Evolutionary conservation across 495 filamentous ascomycete species (phyloP).

Genomic region (Aspergillus nanangensis): DNA sequence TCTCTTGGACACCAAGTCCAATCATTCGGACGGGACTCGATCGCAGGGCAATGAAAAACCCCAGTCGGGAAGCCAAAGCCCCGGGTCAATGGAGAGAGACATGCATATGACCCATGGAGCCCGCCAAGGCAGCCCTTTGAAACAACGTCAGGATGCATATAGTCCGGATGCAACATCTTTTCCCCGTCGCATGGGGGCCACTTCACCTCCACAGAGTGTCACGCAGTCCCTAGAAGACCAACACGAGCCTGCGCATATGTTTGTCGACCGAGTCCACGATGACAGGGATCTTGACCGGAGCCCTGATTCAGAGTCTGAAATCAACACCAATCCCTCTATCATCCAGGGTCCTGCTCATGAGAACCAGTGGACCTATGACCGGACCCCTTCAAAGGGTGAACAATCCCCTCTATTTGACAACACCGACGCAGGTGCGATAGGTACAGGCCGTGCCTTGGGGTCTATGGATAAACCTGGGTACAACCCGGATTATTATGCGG

Average conservation of each 20-base stretch:
- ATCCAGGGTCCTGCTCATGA: conserved; percentile 61
- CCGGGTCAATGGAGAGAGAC: conserved; percentile 12
- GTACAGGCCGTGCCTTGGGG: conserved; percentile 23
- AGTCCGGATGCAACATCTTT: conserved; percentile 42
- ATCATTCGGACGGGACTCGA: conserved; percentile 26
- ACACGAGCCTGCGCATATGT: conserved; percentile 49
- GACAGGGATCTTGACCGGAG: conserved; percentile 37
- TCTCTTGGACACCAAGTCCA: conserved; percentile 40
- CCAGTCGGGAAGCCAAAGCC: conserved; percentile 10
- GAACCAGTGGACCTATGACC: conserved; percentile 49
- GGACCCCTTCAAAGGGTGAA: conserved; percentile 43
- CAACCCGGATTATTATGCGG: conserved; percentile 34
- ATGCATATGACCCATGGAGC: conserved; percentile 15
- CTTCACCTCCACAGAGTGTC: conserved; percentile 74
- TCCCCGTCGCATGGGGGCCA: conserved; percentile 43
- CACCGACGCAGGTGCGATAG: conserved; percentile 39
- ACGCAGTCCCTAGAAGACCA: conserved; percentile 58
- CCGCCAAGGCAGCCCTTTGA: conserved; percentile 39
- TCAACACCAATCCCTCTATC: conserved; percentile 74
- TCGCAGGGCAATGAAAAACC: conserved; percentile 30
- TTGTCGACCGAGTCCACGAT: conserved; percentile 59
- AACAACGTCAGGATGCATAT: conserved; percentile 37
- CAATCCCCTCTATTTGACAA: conserved; percentile 38
- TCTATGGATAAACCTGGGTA: conserved; percentile 27
- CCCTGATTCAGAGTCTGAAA: conserved; percentile 54